phyloP scores from a whole-genome alignment of 2,329 filamentous ascomycete genomes.

The Exophiala dermatitidis region DNA sequence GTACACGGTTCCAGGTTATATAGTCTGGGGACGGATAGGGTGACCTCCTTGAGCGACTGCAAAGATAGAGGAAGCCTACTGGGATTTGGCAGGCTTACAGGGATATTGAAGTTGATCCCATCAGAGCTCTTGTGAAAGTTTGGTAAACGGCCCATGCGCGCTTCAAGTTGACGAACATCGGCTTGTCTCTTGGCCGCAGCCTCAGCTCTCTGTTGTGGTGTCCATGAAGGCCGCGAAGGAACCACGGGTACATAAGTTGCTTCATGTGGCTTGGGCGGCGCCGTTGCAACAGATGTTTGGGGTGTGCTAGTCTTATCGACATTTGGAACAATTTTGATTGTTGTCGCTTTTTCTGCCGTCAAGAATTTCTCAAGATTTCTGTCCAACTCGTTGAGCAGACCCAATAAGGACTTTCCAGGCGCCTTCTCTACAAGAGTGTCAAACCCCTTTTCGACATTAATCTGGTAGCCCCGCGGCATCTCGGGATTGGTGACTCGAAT shows the following conservation, averaged over 20 bases:
- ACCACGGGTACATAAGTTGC: neutral
- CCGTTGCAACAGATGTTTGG: neutral
- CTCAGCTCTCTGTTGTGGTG: slow-evolving; percentile 50
- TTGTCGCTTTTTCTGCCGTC: slow-evolving; percentile 63
- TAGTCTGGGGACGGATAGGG: slow-evolving; percentile 60
- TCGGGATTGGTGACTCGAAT: slow-evolving; percentile 61
- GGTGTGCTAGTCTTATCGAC: slow-evolving; percentile 37
- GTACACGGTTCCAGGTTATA: slow-evolving; percentile 65
- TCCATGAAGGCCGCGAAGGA: slow-evolving; percentile 9
- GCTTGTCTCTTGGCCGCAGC: slow-evolving; percentile 58
- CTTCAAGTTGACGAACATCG: slow-evolving; percentile 66
- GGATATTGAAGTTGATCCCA: slow-evolving; percentile 62
- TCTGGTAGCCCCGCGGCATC: slow-evolving; percentile 63
- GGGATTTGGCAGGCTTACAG: slow-evolving; percentile 58
- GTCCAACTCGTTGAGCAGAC: slow-evolving; percentile 63
- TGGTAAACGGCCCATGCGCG: slow-evolving; percentile 61
- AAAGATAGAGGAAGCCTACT: slow-evolving; percentile 55
- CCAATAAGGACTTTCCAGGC: slow-evolving; percentile 54
- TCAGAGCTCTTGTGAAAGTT: slow-evolving; percentile 63
- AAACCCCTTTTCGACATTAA: slow-evolving; percentile 72
- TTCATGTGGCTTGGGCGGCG: neutral
- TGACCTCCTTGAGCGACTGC: slow-evolving; percentile 55
- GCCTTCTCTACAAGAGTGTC: slow-evolving; percentile 52
- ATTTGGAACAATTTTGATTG: slow-evolving; percentile 61
- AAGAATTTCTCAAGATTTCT: slow-evolving; percentile 63